These are phyloP conservation scores for Ophiostoma populinum DNA, from an alignment of 2,329 filamentous ascomycete species.

Conservation along the genomic window DNA sequence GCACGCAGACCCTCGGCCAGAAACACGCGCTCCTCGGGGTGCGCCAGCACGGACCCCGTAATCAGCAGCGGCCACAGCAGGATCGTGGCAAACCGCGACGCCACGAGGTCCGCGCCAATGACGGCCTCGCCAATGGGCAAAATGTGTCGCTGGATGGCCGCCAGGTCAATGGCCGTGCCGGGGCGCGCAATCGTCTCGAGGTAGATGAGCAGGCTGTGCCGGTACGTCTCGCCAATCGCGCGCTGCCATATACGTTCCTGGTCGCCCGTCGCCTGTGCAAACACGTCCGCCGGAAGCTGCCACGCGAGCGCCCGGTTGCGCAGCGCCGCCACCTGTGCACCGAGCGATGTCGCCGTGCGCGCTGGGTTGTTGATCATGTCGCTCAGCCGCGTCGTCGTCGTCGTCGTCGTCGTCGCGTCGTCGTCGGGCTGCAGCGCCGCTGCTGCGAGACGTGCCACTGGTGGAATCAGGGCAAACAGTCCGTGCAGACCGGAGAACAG, in stretches of 20 bases:
- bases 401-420: too few relatives aligned
- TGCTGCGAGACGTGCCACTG: conserved; percentile 7
- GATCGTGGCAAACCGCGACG: conserved; percentile 10
- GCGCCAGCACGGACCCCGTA: conserved; percentile 8
- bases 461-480: conserved; percentile 10
- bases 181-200: conserved; percentile 6
- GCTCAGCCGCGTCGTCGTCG: too few relatives aligned
- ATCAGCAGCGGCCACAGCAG: conserved; percentile 11
- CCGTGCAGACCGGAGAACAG: conserved; percentile 11
- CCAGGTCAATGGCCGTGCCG: not conserved
- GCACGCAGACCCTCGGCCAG: conserved; percentile 8
- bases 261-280: conserved; percentile 5
- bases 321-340: conserved; percentile 3
- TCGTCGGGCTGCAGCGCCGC: too few relatives aligned
- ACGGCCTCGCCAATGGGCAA: conserved; percentile 9
- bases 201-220: conserved; percentile 10
- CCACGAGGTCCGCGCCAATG: conserved; percentile 6
- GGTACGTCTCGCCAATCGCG: conserved; percentile 11
- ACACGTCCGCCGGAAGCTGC: conserved; percentile 8
- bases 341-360: not conserved
- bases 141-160: conserved; percentile 8
- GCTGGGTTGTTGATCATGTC: not conserved
- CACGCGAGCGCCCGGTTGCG: conserved; percentile 8
- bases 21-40: conserved; percentile 6
- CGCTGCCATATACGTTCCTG: conserved; percentile 10